Conservation (phyloP, 2,329 filamentous ascomycete genomes). For the Colletotrichum incanum region DNA sequence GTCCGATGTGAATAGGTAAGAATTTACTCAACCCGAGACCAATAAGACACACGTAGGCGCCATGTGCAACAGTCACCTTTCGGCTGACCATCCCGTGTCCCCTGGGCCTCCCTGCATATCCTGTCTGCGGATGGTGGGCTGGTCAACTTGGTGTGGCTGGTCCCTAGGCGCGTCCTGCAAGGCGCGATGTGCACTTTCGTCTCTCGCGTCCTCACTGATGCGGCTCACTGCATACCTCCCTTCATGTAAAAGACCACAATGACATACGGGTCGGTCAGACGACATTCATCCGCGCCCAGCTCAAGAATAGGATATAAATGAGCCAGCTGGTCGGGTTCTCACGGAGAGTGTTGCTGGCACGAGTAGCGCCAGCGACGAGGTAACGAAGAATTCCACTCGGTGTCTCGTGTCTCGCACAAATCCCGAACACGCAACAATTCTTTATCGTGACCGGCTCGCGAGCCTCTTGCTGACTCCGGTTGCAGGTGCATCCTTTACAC, state of each 20-base stretch:
- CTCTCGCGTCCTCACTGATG: neutral
- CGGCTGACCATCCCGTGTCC: neutral
- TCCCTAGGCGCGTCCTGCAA: neutral
- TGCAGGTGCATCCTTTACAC: neutral
- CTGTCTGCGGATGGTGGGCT: neutral
- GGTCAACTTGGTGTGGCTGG: slow-evolving; percentile 1
- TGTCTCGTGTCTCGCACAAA: slow-evolving; percentile 3
- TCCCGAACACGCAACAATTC: neutral
- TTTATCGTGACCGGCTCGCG: neutral
- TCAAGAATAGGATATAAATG: neutral
- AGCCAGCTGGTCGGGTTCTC: neutral
- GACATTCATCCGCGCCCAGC: neutral
- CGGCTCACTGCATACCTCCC: slow-evolving; percentile 3
- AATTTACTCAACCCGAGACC: neutral
- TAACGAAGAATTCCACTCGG: neutral
- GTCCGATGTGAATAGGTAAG: neutral
- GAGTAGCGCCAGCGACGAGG: slow-evolving; percentile 6
- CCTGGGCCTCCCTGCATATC: slow-evolving; percentile 13
- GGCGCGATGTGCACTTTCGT: neutral
- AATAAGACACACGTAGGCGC: neutral
- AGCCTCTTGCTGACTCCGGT: neutral
- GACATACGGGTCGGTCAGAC: neutral
- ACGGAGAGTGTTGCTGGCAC: neutral
- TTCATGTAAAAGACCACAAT: neutral
- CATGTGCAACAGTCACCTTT: neutral